Base-by-base conservation (phyloP, 108 stramenopile species). In the Mediolabrus comicus region DNA sequence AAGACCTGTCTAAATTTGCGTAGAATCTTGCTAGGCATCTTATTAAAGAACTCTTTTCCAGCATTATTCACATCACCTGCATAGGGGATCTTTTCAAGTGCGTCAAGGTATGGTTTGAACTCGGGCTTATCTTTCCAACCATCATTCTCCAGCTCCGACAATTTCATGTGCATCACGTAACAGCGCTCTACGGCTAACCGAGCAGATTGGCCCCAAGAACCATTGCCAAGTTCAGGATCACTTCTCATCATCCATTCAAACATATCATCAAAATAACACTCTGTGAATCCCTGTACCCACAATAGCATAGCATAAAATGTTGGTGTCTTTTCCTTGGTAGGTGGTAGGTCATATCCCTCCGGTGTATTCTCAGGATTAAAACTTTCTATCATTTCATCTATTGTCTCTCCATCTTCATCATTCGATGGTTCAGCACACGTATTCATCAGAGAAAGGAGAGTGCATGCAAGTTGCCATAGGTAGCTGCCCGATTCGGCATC, bases 121-220 rank as follows among this genome's bases (percentile, higher is more conserved):
- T 60, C 59, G 25, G 12, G 11, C 29, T 17, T 60, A 12, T 27
- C 29, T 17, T 31, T 13, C 25, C 25, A 60, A 19, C 25, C 28
- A 36, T 32, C 59, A 36, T 60, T 36, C 59, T 60, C 59, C 25
- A 60, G 11, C n/a, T 60, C 59, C 25, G 8, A 5, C 4, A 60
- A 32, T 3, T 10, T 2, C 12, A 19, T 60, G 29, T 60, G 59
- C 59, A 60, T 54, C 28, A 57, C 56, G 8, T 57, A 57, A n/a
- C 28, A 27, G 3, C 56, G 17, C 29, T 29, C 56, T 29, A 25
- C 24, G 28, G n/a, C 35, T 2, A 60, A 30, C 28, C 35, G 59
- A 27, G 59, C 30, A 16, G 33, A 10, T 14, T 60, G 59, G 2
- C 59, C 59, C 22, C 13, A 60, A 24, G 59, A 33, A 13, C 29